Base-by-base conservation (phyloP, 352 stramenopile species). In the Pilasporangium apinafurcum region DNA sequence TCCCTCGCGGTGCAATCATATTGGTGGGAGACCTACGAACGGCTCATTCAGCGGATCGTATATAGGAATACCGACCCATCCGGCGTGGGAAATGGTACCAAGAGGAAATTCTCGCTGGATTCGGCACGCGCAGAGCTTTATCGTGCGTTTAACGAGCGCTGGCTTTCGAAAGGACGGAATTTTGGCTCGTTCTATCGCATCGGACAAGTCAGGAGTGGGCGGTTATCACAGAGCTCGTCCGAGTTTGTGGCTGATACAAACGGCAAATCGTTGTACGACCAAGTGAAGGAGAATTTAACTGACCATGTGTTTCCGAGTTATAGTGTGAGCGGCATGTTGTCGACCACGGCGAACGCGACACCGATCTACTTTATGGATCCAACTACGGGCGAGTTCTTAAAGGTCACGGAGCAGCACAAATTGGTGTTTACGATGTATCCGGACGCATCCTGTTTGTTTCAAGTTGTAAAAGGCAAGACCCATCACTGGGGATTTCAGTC, bases 401-500 rank as follows among this genome's bases (percentile, higher is more conserved):
- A 61, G 27, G 71, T 79, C 5, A 86, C 63, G 13, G 53, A 65
- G n/a, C 66, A 85, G 34, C 57, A 78, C 31, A 85, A 84, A 40
- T 56, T 92, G 26, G 67, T 82, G 36, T 68, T 92, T 32, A 88
- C 76, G 1, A 53, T 21, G 18, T 61, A 62, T 9, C 72, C 77
- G 2, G 78, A 84, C 24, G 63, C 68, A 0, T 78, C 74, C 26
- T 88, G 80, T 31, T 45, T 89, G n/a, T 92, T 92, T 48, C 60
- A 87, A 25, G 65, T 86, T 17, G 65, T 77, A 27, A 57, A 64
- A 14, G 77, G 80, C 10, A 89, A 89, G 37, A 84, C 74, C 0
- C 77, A 89, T 46, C 76, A 92, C 48, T 92, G 80, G 80, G 77
- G 77, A n/a, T 84, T 92, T 47, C 57, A 77, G 8, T 80, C 77